phyloP scores from a whole-genome alignment of 306 rosid species.

The Acacia melanoxylon region DNA sequence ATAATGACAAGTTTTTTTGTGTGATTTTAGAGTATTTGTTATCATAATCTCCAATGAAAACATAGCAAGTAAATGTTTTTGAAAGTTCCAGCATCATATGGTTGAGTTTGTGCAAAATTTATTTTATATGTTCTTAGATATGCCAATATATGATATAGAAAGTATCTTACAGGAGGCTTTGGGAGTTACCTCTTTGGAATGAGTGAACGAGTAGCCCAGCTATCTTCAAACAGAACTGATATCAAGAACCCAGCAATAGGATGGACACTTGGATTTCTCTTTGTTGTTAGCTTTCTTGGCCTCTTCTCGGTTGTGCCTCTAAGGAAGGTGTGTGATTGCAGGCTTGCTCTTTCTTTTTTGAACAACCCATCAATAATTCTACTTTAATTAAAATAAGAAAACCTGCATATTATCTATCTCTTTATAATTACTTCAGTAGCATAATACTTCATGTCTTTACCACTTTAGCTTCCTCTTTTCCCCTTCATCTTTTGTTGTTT shows the following conservation, averaged over 20 bases:
- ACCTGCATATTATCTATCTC: not conserved
- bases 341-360: slow-evolving; percentile 3
- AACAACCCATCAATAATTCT: not conserved
- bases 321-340: slow-evolving; percentile 41
- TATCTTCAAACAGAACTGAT: slow-evolving; percentile 35
- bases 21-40: not conserved
- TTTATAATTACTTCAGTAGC: not conserved
- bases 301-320: slow-evolving; percentile 61
- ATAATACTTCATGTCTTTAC: not conserved
- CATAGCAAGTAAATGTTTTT: not conserved
- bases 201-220: slow-evolving; percentile 42
- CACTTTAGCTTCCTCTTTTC: too few species aligned
- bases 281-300: slow-evolving; percentile 60
- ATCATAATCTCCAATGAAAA: not conserved
- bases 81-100: not conserved
- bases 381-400: not conserved
- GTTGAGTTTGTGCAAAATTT: not conserved
- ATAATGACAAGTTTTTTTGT: not conserved
- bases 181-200: slow-evolving; percentile 58
- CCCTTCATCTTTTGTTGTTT: not conserved
- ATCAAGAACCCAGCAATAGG: slow-evolving; percentile 48
- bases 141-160: not conserved
- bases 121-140: not conserved
- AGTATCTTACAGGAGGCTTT: slow-evolving; percentile 45
- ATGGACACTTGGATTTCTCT: slow-evolving; percentile 54